These are phyloP conservation scores for Lactarius akahatsu DNA, from an alignment of 768 basidiomycete genomes.

Conservation along the genomic window DNA sequence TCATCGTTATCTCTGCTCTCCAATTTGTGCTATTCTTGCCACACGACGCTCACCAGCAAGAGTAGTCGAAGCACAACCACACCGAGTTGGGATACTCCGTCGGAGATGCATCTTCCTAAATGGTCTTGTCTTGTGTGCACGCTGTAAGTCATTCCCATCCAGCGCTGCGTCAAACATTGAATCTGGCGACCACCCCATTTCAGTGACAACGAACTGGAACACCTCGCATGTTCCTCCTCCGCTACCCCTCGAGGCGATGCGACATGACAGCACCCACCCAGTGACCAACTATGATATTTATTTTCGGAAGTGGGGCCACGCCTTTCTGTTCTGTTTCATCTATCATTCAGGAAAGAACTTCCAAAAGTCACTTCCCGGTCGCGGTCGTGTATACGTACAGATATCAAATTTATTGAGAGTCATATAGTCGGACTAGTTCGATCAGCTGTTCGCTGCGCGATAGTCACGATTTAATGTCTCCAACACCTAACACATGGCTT, in stretches of 20 bases:
- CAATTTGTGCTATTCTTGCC: conserved; percentile 62
- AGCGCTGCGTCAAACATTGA: neutral
- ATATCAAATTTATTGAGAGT: neutral
- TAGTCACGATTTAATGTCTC: conserved; percentile 29
- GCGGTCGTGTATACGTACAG: neutral
- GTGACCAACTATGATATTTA: conserved; percentile 4
- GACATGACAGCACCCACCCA: conserved; percentile 1
- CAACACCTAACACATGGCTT: conserved; percentile 37
- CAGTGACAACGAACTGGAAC: conserved; percentile 51
- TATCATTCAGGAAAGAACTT: neutral
- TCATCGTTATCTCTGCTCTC: conserved; percentile 37
- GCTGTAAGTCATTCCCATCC: conserved; percentile 5
- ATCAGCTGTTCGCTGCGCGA: neutral
- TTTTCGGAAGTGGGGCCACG: neutral
- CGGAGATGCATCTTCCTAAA: conserved; percentile 27
- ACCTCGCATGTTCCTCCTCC: conserved; percentile 65
- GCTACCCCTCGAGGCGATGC: conserved; percentile 49
- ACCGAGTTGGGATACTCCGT: conserved; percentile 14
- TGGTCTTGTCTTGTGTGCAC: conserved; percentile 26
- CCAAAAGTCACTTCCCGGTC: neutral
- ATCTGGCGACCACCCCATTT: conserved; percentile 8
- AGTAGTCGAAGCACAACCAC: conserved; percentile 45
- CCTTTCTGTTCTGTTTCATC: neutral
- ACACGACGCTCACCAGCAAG: conserved; percentile 58
- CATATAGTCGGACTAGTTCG: neutral